phyloP scores from a whole-genome alignment of 495 filamentous ascomycete species.

The Poronia punctata region DNA sequence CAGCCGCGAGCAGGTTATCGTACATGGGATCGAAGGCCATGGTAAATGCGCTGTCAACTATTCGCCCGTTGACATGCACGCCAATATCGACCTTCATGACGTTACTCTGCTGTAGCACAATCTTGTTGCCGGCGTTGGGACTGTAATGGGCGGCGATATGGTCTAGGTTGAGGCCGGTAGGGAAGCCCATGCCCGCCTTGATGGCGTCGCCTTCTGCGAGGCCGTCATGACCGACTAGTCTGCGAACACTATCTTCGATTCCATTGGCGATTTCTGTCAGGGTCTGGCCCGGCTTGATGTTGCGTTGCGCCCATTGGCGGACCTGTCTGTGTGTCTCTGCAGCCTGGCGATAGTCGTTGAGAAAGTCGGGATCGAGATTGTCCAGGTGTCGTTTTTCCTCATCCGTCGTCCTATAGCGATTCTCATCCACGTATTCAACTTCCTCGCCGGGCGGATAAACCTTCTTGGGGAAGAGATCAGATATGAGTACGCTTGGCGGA shows the following conservation, averaged over 20 bases:
- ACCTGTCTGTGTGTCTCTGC: constrained; percentile 86
- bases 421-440: constrained; percentile 69
- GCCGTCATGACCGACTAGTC: constrained; percentile 69
- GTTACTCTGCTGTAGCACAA: constrained; percentile 69
- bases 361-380: constrained; percentile 75
- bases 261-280: constrained; percentile 77
- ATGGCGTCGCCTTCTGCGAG: constrained; percentile 72
- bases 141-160: constrained; percentile 86
- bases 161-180: constrained; percentile 79
- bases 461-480: constrained; percentile 67
- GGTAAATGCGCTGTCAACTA: constrained; percentile 91
- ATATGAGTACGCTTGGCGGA: constrained; percentile 69
- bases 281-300: constrained; percentile 73
- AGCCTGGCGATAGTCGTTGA: constrained; percentile 79
- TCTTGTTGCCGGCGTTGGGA: constrained; percentile 87
- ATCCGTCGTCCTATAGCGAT: constrained; percentile 71
- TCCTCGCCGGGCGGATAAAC: constrained; percentile 76
- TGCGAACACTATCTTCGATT: constrained; percentile 79
- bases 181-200: constrained; percentile 82
- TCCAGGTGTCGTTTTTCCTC: constrained; percentile 86
- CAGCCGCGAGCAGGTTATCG: constrained; percentile 73
- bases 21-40: constrained; percentile 81
- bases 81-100: constrained; percentile 94
- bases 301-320: constrained; percentile 72
- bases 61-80: constrained; percentile 82